phyloP scores from a whole-genome alignment of 768 basidiomycete species.

The Auriscalpium microsporum region DNA sequence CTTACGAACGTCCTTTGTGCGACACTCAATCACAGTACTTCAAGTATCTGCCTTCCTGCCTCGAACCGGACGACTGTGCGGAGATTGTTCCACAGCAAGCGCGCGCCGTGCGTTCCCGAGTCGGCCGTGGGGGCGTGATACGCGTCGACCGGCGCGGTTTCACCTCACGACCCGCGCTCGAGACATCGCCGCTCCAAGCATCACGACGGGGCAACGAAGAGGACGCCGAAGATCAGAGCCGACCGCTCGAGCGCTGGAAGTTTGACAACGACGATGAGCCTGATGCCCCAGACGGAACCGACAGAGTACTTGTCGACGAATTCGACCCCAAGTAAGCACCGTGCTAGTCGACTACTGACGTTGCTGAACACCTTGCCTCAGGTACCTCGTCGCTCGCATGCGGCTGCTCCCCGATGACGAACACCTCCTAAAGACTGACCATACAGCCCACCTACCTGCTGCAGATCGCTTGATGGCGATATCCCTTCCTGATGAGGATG shows the following conservation, averaged over 20 bases:
- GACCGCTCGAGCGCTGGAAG: slow-evolving; percentile 53
- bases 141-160: slow-evolving; percentile 60
- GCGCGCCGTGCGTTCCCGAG: slow-evolving; percentile 60
- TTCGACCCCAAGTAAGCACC: slow-evolving; percentile 43
- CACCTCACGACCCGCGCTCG: slow-evolving; percentile 5
- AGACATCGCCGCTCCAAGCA: slow-evolving; percentile 2
- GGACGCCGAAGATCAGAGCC: slow-evolving; percentile 18
- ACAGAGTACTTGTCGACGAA: slow-evolving; percentile 64
- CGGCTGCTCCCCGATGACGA: no score
- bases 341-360: background rate
- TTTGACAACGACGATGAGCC: slow-evolving; percentile 62
- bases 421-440: no score
- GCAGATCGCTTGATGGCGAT: no score
- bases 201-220: slow-evolving; percentile 29
- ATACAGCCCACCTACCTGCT: no score
- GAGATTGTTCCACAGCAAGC: slow-evolving; percentile 22
- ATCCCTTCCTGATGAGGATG: no score
- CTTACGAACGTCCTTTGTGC: slow-evolving; percentile 57
- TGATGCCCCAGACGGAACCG: slow-evolving; percentile 52
- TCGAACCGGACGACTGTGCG: slow-evolving; percentile 19
- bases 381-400: no score
- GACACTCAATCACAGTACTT: slow-evolving; percentile 58
- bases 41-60: slow-evolving; percentile 44
- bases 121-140: slow-evolving; percentile 76
- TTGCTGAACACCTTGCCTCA: no score